Conservation (phyloP, 371 early-diverging fungal genomes). For the Thermomucor indicae-seudaticae region DNA sequence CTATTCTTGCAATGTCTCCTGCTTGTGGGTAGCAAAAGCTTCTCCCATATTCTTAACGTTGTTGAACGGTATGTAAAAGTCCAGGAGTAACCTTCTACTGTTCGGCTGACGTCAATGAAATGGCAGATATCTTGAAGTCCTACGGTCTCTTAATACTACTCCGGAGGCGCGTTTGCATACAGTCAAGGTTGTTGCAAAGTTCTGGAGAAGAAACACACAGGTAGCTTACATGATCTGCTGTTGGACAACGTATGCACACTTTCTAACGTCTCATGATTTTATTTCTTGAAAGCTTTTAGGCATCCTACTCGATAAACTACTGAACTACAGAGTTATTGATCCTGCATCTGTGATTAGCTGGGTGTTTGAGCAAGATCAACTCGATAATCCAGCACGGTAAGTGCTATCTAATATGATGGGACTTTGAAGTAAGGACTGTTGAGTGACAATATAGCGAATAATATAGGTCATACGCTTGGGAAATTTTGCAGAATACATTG, state of each 20-base stretch:
- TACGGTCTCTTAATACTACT: constrained; percentile 58
- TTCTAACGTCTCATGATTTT: neutral
- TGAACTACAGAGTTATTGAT: constrained; percentile 90
- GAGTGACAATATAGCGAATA: too few species aligned
- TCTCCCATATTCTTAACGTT: constrained; percentile 88
- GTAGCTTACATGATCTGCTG: constrained; percentile 11
- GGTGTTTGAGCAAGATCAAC: constrained; percentile 61
- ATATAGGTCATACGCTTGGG: constrained; percentile 65
- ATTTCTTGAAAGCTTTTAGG: constrained; percentile 61
- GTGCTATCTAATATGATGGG: neutral
- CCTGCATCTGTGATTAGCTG: constrained; percentile 75
- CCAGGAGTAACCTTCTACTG: neutral
- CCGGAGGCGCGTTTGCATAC: constrained; percentile 64
- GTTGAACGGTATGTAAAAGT: constrained; percentile 65
- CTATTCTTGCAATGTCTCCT: constrained; percentile 79
- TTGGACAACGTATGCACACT: neutral
- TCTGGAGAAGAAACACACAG: constrained; percentile 84
- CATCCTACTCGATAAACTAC: constrained; percentile 84
- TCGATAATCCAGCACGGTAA: constrained; percentile 52
- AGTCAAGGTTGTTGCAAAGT: constrained; percentile 70
- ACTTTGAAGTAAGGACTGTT: too few species aligned
- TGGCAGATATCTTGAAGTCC: constrained; percentile 62
- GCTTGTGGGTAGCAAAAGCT: constrained; percentile 86
- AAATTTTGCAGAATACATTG: constrained; percentile 73
- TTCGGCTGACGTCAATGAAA: neutral